Conservation (phyloP, 371 early-diverging fungal species). For the Mortierella polycephala region DNA sequence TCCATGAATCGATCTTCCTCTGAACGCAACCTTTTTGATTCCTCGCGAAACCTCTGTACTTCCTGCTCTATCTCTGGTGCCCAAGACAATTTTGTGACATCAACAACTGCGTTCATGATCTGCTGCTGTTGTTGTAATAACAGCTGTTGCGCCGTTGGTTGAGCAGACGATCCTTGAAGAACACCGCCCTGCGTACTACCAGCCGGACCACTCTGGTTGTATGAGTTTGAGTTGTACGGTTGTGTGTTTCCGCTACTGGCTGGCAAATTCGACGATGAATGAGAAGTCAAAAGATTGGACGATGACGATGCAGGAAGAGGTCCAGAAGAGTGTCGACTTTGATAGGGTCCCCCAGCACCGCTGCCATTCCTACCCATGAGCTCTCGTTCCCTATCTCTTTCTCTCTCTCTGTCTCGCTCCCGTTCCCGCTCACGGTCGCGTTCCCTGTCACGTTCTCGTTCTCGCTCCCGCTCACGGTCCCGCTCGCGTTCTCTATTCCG, state of each 20-base stretch:
- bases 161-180: constrained; percentile 17
- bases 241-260: constrained; percentile 1
- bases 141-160: constrained; percentile 29
- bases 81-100: constrained; percentile 51
- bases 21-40: constrained; percentile 30
- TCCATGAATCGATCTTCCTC: constrained; percentile 53
- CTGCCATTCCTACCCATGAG: constrained; percentile 7
- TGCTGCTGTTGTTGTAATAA: constrained; percentile 51
- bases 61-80: constrained; percentile 50
- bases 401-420: constrained; percentile 23
- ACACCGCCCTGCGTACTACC: background rate
- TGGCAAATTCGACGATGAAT: constrained; percentile 12
- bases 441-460: constrained; percentile 33
- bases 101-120: constrained; percentile 45
- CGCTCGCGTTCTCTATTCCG: constrained; percentile 25
- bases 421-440: constrained; percentile 36
- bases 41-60: constrained; percentile 47
- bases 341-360: constrained; percentile 14
- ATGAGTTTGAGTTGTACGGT: constrained; percentile 22
- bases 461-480: constrained; percentile 28
- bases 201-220: constrained; percentile 18
- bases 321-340: constrained; percentile 15
- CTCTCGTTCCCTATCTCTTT: constrained; percentile 23
- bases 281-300: constrained; percentile 2
- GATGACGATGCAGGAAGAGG: constrained; percentile 12